Conservation (phyloP, 1,139 yeast species). For the Sugiyamaella novakii region DNA sequence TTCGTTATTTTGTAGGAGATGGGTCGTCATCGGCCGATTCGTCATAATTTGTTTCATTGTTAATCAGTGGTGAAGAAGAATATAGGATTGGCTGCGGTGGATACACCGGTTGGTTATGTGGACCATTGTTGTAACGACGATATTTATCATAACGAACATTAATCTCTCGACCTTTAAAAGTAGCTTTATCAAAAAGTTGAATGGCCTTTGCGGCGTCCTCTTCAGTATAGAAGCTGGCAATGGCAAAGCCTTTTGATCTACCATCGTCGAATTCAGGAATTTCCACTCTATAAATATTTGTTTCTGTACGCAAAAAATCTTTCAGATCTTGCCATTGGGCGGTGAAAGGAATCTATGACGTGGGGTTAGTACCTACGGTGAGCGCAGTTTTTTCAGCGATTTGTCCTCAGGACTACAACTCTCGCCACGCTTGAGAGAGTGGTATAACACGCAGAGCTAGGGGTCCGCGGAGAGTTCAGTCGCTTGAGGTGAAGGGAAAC, state of each 20-base stretch:
- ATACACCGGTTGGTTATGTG: constrained; percentile 13
- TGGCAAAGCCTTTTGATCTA: constrained; percentile 62
- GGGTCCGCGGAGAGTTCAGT: background rate
- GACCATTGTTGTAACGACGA: constrained; percentile 27
- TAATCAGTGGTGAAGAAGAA: constrained; percentile 10
- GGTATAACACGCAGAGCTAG: no score
- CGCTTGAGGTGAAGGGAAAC: background rate
- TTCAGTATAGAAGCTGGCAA: constrained; percentile 56
- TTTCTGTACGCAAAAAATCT: constrained; percentile 49
- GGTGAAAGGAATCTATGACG: constrained; percentile 53
- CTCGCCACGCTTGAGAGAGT: no score
- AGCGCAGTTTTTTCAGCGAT: background rate
- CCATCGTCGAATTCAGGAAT: constrained; percentile 51
- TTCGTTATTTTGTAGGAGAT: constrained; percentile 12
- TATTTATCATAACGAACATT: constrained; percentile 59
- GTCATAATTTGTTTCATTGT: constrained; percentile 9
- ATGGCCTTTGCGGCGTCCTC: constrained; percentile 57
- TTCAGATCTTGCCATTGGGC: constrained; percentile 60
- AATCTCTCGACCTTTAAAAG: constrained; percentile 59
- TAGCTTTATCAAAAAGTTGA: constrained; percentile 51
- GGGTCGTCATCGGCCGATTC: constrained; percentile 4
- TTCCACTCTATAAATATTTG: constrained; percentile 55
- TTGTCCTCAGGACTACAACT: background rate
- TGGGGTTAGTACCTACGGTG: background rate
- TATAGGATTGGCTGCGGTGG: constrained; percentile 10